These are phyloP conservation scores for Colletotrichum liaoningense DNA, from an alignment of 2,329 filamentous ascomycete genomes.

Conservation along the genomic window DNA sequence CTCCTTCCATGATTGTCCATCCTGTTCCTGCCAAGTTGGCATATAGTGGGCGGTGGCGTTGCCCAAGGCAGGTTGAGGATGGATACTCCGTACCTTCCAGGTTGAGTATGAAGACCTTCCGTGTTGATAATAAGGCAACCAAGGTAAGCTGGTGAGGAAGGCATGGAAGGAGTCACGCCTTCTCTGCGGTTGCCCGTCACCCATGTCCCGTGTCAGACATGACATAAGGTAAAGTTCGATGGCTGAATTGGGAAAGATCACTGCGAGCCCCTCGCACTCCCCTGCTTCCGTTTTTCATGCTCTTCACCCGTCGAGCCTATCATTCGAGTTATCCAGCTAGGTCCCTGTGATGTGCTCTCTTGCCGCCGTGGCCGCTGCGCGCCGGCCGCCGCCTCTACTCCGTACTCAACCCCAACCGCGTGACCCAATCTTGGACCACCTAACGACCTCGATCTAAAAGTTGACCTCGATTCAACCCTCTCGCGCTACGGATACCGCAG, in stretches of 20 bases:
- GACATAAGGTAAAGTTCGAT: not conserved
- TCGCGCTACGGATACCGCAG: not conserved
- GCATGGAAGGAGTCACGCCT: not conserved
- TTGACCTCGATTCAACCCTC: constrained; percentile 10
- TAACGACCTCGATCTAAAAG: constrained; percentile 13
- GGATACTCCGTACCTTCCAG: not conserved
- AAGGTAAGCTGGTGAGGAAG: no score
- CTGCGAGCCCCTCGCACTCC: not conserved
- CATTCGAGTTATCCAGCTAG: not conserved
- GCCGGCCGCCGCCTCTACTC: not conserved
- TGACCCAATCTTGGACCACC: not conserved
- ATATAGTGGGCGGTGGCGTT: not conserved
- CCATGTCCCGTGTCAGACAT: not conserved
- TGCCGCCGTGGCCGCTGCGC: constrained; percentile 18
- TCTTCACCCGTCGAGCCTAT: no score
- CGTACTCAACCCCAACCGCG: not conserved
- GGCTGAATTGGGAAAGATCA: not conserved
- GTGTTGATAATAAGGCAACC: no score
- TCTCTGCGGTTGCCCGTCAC: not conserved
- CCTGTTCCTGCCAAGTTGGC: not conserved
- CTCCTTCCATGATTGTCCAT: not conserved
- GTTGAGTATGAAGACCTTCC: no score
- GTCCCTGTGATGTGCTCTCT: constrained; percentile 1
- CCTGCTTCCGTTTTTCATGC: not conserved
- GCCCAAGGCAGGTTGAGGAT: not conserved